These are phyloP conservation scores for Cornus kousa DNA, from an alignment of 148 eudicot genomes.

Conservation along the genomic window DNA sequence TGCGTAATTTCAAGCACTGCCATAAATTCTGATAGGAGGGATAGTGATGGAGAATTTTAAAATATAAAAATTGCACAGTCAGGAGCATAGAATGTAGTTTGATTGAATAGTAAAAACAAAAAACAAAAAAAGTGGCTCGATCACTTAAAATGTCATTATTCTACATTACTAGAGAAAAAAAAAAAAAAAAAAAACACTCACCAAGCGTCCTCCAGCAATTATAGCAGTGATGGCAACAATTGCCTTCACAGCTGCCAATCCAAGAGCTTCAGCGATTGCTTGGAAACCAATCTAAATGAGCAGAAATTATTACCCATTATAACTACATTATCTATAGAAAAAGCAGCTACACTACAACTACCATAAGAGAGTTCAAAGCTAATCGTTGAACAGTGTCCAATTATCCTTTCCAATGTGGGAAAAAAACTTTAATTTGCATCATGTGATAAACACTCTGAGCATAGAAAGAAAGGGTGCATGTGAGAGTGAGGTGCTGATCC, in stretches of 20 bases:
- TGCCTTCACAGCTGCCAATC: slow-evolving; percentile 97
- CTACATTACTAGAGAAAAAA: not conserved
- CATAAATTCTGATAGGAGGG: not conserved
- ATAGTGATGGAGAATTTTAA: not conserved
- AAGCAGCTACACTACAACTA: slow-evolving; percentile 3
- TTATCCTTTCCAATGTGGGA: not conserved
- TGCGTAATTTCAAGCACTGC: not conserved
- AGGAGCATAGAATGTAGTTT: not conserved
- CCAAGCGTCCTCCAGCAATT: slow-evolving; percentile 99
- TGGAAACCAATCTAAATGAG: slow-evolving; percentile 79
- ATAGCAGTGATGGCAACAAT: slow-evolving; percentile 91
- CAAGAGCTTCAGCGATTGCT: slow-evolving; percentile 99
- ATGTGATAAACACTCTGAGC: not conserved
- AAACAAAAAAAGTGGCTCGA: not conserved
- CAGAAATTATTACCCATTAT: slow-evolving; percentile 3
- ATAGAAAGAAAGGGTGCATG: not conserved
- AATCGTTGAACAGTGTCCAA: not conserved
- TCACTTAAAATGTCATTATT: not conserved
- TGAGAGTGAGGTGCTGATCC: too few species aligned
- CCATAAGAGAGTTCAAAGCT: not conserved
- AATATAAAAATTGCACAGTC: not conserved
- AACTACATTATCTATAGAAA: slow-evolving; percentile 8
- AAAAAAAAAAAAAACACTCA: slow-evolving; percentile 25
- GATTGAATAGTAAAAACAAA: not conserved
- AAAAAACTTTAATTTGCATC: not conserved